A percentile compares a stretch with the other conserved stretches of the same genome.
Evolutionary conservation across 768 basidiomycete genomes (phyloP).

Genomic region (Suillus lakei): DNA sequence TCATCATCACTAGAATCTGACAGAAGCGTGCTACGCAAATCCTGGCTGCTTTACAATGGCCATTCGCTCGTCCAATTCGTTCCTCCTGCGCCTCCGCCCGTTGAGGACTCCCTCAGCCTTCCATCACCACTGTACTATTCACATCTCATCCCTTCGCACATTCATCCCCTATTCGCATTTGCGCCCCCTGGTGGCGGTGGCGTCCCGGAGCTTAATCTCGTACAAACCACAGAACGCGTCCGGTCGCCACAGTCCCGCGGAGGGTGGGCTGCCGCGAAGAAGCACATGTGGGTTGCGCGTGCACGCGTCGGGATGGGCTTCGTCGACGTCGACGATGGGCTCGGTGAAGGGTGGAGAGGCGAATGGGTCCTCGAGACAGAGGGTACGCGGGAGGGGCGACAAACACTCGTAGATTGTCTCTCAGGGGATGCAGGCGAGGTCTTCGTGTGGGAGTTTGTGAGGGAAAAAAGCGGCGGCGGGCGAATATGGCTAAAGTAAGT

Average conservation of each 20-base stretch:
- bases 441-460: slow-evolving; percentile 58
- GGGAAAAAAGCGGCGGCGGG: slow-evolving; percentile 63
- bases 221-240: slow-evolving; percentile 43
- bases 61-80: slow-evolving; percentile 60
- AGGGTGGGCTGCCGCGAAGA: slow-evolving; percentile 63
- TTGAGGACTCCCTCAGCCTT: slow-evolving; percentile 61
- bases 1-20: slow-evolving; percentile 20
- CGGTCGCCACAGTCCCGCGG: slow-evolving; percentile 63
- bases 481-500: slow-evolving; percentile 69
- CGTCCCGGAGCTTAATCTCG: slow-evolving; percentile 53
- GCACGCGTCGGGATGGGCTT: slow-evolving; percentile 44
- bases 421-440: slow-evolving; percentile 37
- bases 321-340: slow-evolving; percentile 40
- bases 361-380: slow-evolving; percentile 85
- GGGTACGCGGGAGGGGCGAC: slow-evolving; percentile 70
- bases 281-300: slow-evolving; percentile 69
- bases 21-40: slow-evolving; percentile 31
- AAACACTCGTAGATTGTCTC: slow-evolving; percentile 60
- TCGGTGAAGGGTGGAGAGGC: slow-evolving; percentile 74
- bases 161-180: slow-evolving; percentile 30
- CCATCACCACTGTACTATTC: slow-evolving; percentile 80
- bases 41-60: slow-evolving; percentile 82
- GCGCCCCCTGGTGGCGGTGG: slow-evolving; percentile 36
- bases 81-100: slow-evolving; percentile 55
- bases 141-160: slow-evolving; percentile 56